Base-by-base conservation (phyloP, 345 rosid genomes). In the Cardamine resedifolia region DNA sequence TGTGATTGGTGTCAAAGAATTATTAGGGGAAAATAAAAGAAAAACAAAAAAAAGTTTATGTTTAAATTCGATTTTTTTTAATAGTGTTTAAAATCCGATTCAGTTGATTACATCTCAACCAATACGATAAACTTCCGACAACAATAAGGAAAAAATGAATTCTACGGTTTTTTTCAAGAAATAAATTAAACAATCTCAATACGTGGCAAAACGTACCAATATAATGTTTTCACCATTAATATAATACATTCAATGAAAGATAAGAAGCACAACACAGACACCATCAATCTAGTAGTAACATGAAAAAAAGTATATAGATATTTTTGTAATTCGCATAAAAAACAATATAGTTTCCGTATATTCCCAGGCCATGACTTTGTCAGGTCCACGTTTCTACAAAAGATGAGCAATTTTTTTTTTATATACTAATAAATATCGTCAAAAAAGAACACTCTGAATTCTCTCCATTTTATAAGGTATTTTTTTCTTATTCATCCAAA, bases 301-400 rank as follows among this genome's bases (percentile, higher is more conserved):
- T 57, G 43, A 11, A 53, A 47, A 11, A 7, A 4, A 6, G 28
- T 0, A 11, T 12, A 58, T 3, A 60, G 31, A 28, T 50, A n/a
- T 45, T 30, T 4, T 72, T 34, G 64, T 43, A 72, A 53, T 10
- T 2, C 31, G 71, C 44, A 65, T 66, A 24, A 14, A 58, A 48
- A 15, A 44, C 3, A 5, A 15, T 36, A 44, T 11, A 51, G 53
- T 62, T 74, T 50, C 9, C 67, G 72, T 51, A 74, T 57, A 66
- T 74, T 66, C 72, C 61, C 6, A 66, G 52, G 72, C 55, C 20
- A 48, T 19, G 67, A 58, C 61, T 66, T 50, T 50, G 47, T 10
- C 73, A 50, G 68, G 63, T 67, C 78, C 73, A 74, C 66, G 58
- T 61, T 71, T 61, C 61, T 50, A 50, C 64, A 43, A 48, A 45